Conservation (phyloP, 768 basidiomycete species). For the Macrocybe gigantea region DNA sequence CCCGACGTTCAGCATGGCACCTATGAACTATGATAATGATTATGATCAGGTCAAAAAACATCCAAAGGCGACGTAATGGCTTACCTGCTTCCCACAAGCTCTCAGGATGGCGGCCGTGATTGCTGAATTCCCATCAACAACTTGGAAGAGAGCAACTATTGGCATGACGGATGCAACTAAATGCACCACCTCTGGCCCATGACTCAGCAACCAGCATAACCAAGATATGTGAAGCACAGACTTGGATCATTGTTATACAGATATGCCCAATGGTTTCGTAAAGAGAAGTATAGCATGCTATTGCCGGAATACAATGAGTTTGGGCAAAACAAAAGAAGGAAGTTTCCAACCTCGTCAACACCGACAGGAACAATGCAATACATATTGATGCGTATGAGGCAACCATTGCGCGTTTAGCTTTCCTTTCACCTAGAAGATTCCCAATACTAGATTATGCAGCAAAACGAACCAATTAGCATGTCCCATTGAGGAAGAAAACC, state of each 20-base stretch:
- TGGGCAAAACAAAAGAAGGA: neutral
- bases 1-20: too few relatives aligned
- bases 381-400: slow-evolving; percentile 58
- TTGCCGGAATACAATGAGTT: too few relatives aligned
- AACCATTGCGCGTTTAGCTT: slow-evolving; percentile 62
- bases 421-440: slow-evolving; percentile 76
- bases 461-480: neutral
- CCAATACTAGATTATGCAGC: slow-evolving; percentile 49
- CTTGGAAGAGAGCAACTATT: slow-evolving; percentile 51
- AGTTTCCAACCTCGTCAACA: slow-evolving; percentile 48
- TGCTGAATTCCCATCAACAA: slow-evolving; percentile 53
- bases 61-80: too few relatives aligned
- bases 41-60: too few relatives aligned
- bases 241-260: too few relatives aligned
- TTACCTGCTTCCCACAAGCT: slow-evolving; percentile 50
- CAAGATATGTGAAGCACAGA: too few relatives aligned
- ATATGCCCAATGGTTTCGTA: too few relatives aligned
- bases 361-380: slow-evolving; percentile 54
- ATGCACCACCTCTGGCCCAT: slow-evolving; percentile 21
- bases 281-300: too few relatives aligned
- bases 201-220: too few relatives aligned
- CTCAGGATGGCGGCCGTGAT: slow-evolving; percentile 55
- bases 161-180: slow-evolving; percentile 49
- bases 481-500: neutral
- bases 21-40: too few relatives aligned